Evolutionary conservation across 2,329 filamentous ascomycete species (phyloP).

Genomic region (Dothideomycetes sp.): DNA sequence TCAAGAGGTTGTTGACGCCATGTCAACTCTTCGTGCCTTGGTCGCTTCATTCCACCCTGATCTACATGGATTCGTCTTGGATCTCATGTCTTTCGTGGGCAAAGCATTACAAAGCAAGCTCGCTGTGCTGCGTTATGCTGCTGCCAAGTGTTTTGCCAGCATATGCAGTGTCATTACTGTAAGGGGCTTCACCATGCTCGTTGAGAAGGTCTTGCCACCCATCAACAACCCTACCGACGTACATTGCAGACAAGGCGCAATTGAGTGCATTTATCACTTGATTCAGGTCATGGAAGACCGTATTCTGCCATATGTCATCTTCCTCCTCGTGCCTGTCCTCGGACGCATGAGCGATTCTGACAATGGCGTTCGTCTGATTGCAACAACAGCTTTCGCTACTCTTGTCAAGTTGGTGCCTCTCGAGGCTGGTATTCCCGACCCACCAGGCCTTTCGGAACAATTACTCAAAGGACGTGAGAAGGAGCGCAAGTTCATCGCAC

Average conservation of each 20-base stretch:
- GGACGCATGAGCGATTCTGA: conserved; percentile 98
- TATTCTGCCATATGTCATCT: conserved; percentile 95
- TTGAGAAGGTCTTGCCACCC: conserved; percentile 83
- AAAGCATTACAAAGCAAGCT: conserved; percentile 80
- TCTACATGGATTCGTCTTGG: conserved; percentile 71
- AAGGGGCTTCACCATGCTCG: conserved; percentile 89
- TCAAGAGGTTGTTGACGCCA: conserved; percentile 85
- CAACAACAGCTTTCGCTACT: conserved; percentile 94
- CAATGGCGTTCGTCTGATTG: conserved; percentile 85
- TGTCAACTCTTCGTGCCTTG: conserved; percentile 86
- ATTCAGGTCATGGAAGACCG: conserved; percentile 97
- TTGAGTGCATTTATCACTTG: conserved; percentile 91
- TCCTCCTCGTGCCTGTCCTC: conserved; percentile 92
- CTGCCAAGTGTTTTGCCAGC: conserved; percentile 93
- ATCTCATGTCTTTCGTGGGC: conserved; percentile 75
- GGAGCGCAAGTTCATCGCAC: conserved; percentile 91
- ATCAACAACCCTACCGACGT: conserved; percentile 87
- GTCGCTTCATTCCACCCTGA: conserved; percentile 76
- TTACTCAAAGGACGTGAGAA: conserved; percentile 83
- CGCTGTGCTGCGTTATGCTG: conserved; percentile 90
- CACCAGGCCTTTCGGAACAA: conserved; percentile 81
- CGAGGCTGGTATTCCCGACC: conserved; percentile 94
- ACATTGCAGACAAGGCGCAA: conserved; percentile 81
- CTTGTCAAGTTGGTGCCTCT: conserved; percentile 94
- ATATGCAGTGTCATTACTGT: conserved; percentile 95